Evolutionary conservation across 768 basidiomycete genomes (phyloP).

Genomic region (Amanita phalloides): DNA sequence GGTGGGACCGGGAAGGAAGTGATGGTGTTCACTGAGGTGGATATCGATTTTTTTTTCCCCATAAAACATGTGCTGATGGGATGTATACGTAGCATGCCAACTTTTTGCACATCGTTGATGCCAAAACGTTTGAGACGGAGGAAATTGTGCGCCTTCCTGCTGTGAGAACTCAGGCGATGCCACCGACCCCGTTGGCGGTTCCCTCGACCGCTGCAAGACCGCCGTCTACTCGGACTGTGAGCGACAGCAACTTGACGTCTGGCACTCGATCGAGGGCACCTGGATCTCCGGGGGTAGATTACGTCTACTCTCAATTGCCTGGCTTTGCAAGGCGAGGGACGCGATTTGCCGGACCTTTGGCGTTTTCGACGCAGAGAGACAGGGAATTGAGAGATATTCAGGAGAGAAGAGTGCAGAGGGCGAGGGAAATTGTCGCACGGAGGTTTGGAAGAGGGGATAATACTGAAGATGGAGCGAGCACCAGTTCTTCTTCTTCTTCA

Average conservation of each 20-base stretch:
- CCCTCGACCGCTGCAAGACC: neutral
- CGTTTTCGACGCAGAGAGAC: slow-evolving; percentile 5
- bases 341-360: slow-evolving; percentile 4
- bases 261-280: neutral
- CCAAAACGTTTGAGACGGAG: slow-evolving; percentile 73
- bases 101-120: slow-evolving; percentile 76
- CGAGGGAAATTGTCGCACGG: neutral
- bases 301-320: slow-evolving; percentile 7
- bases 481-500: neutral
- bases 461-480: neutral
- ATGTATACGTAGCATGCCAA: slow-evolving; percentile 54
- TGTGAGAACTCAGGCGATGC: slow-evolving; percentile 11
- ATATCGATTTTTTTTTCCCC: slow-evolving; percentile 8
- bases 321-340: slow-evolving; percentile 2
- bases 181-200: slow-evolving; percentile 6
- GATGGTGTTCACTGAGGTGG: slow-evolving; percentile 85
- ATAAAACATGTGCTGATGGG: neutral
- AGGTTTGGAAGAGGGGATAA: neutral
- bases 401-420: slow-evolving; percentile 1
- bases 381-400: slow-evolving; percentile 3
- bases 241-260: slow-evolving; percentile 7
- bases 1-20: slow-evolving; percentile 52
- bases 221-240: neutral
- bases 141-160: slow-evolving; percentile 54
- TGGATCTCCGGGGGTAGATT: neutral